A percentile compares a stretch with the other conserved stretches of the same genome.
phyloP scores from a whole-genome alignment of 2,329 filamentous ascomycete species.

The Amesomyces nigricolor region DNA sequence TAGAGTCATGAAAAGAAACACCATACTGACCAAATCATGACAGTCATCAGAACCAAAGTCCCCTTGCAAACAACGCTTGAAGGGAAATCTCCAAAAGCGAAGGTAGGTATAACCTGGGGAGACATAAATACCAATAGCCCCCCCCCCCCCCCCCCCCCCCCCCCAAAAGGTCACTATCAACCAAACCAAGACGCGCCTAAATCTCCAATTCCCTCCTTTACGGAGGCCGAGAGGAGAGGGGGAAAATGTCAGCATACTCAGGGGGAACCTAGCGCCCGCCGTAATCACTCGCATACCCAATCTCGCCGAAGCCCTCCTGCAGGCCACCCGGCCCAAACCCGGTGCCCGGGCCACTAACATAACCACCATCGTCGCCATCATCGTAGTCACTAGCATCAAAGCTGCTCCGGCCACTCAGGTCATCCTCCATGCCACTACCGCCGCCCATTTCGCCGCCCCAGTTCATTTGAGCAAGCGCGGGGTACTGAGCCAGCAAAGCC shows the following conservation, averaged over 20 bases:
- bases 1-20: background rate
- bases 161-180: background rate
- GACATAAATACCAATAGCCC: background rate
- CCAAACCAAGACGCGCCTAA: slow-evolving; percentile 1
- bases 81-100: background rate
- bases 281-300: slow-evolving; percentile 50
- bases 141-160: no score
- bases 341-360: slow-evolving; percentile 57
- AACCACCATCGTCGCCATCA: slow-evolving; percentile 65
- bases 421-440: slow-evolving; percentile 68
- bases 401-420: slow-evolving; percentile 71
- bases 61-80: background rate
- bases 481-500: slow-evolving; percentile 85
- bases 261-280: slow-evolving; percentile 34
- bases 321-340: slow-evolving; percentile 54
- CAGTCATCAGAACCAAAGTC: slow-evolving; percentile 2
- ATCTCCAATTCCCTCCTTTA: background rate
- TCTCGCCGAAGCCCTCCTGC: slow-evolving; percentile 49
- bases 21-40: slow-evolving; percentile 6
- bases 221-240: background rate
- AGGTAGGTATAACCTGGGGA: slow-evolving; percentile 1
- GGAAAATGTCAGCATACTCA: background rate
- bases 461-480: slow-evolving; percentile 82
- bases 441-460: slow-evolving; percentile 69
- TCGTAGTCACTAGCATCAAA: slow-evolving; percentile 79